phyloP scores from a whole-genome alignment of 306 rosid genomes.

The Cicer judaicum region DNA sequence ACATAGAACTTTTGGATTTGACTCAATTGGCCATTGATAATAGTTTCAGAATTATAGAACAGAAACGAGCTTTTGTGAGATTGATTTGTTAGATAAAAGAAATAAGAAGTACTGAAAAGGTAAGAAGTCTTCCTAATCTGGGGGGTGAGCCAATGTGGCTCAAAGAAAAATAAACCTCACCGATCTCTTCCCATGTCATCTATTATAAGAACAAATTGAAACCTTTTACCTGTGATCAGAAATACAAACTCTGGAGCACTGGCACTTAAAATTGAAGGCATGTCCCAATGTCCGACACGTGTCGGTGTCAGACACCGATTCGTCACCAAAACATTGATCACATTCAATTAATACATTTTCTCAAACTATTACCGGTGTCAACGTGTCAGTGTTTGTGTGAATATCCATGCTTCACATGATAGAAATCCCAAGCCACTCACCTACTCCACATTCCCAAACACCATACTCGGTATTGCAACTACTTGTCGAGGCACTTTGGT shows the following conservation, averaged over 20 bases:
- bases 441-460: not conserved
- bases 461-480: slow-evolving; percentile 9
- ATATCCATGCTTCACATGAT: not conserved
- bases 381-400: too few species aligned
- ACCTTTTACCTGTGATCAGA: not conserved
- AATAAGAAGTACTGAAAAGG: not conserved
- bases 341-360: too few species aligned
- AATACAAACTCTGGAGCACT: not conserved
- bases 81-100: not conserved
- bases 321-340: too few species aligned
- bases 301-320: too few species aligned
- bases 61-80: not conserved
- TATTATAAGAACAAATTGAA: not conserved
- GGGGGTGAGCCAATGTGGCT: not conserved
- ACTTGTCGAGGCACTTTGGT: slow-evolving; percentile 6
- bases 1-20: not conserved
- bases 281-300: too few species aligned
- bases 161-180: not conserved
- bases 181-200: not conserved
- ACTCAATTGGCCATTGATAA: not conserved
- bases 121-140: not conserved
- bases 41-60: slow-evolving; percentile 3
- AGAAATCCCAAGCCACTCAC: slow-evolving; percentile 12
- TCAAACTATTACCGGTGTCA: too few species aligned
- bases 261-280: too few species aligned